Evolutionary conservation across 2,329 filamentous ascomycete species (phyloP), one percentile per base, ranked within the genome.

Genomic region (Aureobasidium sp.): DNA sequence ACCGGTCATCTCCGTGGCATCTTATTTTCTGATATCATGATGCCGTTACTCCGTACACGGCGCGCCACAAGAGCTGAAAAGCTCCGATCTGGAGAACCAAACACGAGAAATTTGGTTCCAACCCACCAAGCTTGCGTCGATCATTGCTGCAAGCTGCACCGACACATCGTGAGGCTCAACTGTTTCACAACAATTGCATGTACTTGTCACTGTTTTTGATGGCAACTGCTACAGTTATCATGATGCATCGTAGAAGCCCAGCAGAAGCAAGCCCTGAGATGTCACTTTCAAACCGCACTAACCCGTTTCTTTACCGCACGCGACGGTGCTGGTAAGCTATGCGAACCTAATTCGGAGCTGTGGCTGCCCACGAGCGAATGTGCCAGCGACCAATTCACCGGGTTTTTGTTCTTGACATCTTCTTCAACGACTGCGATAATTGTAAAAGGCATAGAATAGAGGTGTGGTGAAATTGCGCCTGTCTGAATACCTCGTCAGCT

Each of bases 321-420:
- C 27, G 42, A 15, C 8, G 21, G 55, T 49, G 44, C 55, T 59
- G 54, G 54, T 58, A 58, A 48, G 54, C 54, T 58, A 59, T 59
- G 45, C 21, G 13, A 59, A 59, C 55, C 32, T 49, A 47, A 59
- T 30, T 34, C 27, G 25, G 32, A 45, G 30, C 41, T 58, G 41
- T 3, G 37, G 10, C 15, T 39, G 27, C 16, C 41, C 48, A 39
- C 29, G 34, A 37, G 34, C 48, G 21, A 25, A 16, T 27, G 47
- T 27, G 34, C 32, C 32, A n/a, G 16, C 3, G 7, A 29, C 34
- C 49, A 11, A 39, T 29, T n/a, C 49, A 52, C 25, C 21, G 49
- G 34, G 21, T 52, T 52, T 52, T 42, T 8, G 50, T 27, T 41
- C 34, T 39, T 39, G 32, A 29, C 48, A 52, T 21, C 21, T 21